Conservation (phyloP, 1,139 yeast genomes). For the Arxiozyma slooffiae region DNA sequence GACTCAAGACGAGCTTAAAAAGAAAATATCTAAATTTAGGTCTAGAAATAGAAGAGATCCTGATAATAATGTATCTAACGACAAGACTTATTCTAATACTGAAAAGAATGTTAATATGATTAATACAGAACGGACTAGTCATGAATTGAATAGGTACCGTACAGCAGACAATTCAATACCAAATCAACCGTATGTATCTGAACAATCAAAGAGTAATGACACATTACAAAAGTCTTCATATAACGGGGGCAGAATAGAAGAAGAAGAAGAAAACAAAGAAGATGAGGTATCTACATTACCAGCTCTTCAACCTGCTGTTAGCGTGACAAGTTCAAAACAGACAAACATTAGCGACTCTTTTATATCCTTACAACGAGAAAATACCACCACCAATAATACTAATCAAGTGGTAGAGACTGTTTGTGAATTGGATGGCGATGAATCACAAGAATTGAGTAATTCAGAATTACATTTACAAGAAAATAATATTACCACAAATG, state of each 20-base stretch:
- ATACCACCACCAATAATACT: not conserved
- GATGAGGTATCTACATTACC: conserved; percentile 5
- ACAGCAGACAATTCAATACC: not conserved
- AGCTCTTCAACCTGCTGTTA: conserved; percentile 24
- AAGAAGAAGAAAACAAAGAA: not conserved
- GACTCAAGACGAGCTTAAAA: conserved; percentile 11
- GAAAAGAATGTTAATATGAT: not conserved
- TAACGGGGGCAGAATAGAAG: not conserved
- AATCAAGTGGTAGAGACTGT: conserved; percentile 11
- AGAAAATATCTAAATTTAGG: conserved; percentile 13
- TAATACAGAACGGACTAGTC: not conserved
- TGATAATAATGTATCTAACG: not conserved
- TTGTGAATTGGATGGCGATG: conserved; percentile 13
- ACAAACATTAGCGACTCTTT: not conserved
- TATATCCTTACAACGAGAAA: not conserved
- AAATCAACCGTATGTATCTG: not conserved
- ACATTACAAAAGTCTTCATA: not conserved
- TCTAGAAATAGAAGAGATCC: conserved; percentile 1
- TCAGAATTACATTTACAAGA: conserved; percentile 1
- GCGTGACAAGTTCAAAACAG: conserved; percentile 18
- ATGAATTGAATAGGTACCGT: not conserved
- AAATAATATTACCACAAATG: not conserved
- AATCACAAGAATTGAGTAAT: conserved; percentile 12
- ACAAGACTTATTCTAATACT: not conserved
- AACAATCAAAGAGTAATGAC: not conserved